Base-by-base conservation (phyloP, 306 rosid genomes). In the Gleditsia sinensis region DNA sequence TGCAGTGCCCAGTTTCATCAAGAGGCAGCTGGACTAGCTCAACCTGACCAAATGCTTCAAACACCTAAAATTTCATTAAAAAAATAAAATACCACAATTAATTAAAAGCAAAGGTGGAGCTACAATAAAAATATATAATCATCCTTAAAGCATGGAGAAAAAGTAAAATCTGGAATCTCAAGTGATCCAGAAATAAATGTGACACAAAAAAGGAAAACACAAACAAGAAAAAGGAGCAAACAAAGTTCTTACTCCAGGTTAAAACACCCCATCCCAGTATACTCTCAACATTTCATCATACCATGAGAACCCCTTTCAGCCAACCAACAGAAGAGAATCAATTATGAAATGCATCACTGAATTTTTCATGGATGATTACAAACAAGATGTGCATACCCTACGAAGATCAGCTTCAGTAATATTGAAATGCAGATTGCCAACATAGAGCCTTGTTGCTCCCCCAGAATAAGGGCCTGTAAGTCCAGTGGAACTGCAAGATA, bases 41-140 rank as follows among this genome's bases (percentile, higher is more conserved):
- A 68, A 94, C 93, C 50, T 81, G 86, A 83, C 99, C 99, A 87
- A 94, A 94, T 63, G 99, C 95, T 86, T 92, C 99, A 81, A 94
- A 94, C 59, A 94, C 99, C 99, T 94, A 83, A 8, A 27, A 62
- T 50, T 65, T 28, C 45, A 50, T 78, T 46, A 13, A 21, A 19
- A 43, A 76, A 79, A 56, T 11, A 33, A 53, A 40, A 49, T 46
- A 56, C n/a, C n/a, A 58, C 46, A 74, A 39, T 49, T 69, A 30
- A 78, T 19, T 71, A 9, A 56, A 71, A 50, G 40, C 5, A 24
- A 30, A 12, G 7, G 12, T 37, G 60, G 71, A 67, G 61, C 67
- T 43, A 63, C 59, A 46, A 74, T 9, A 48, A 27, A 0, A 45
- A 16, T 8, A 27, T 4, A 67, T 17, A 33, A 67, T 1, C 34